Percentiles rank a stretch among this genome's conserved stretches.
These are phyloP conservation scores for Pistacia integerrima DNA, from an alignment of 345 rosid genomes.

Conservation along the genomic window DNA sequence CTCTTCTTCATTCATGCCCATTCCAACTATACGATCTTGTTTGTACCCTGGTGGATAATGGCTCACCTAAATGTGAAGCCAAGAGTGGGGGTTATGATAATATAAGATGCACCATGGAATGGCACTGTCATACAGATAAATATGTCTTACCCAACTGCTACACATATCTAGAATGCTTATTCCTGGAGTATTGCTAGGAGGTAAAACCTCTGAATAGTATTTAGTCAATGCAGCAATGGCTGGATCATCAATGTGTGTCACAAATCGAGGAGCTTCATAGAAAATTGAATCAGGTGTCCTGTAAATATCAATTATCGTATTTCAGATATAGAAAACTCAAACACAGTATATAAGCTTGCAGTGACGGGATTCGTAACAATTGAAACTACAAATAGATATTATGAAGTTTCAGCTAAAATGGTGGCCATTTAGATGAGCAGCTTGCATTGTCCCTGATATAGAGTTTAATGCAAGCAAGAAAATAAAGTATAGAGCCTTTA, in stretches of 20 bases:
- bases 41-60: constrained; percentile 89
- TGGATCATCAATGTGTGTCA: constrained; percentile 89
- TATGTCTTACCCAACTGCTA: constrained; percentile 83
- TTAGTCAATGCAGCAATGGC: constrained; percentile 87
- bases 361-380: not conserved
- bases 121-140: not conserved
- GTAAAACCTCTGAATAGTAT: constrained; percentile 75
- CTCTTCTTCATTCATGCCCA: constrained; percentile 89
- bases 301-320: constrained; percentile 14
- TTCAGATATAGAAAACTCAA: constrained; percentile 11
- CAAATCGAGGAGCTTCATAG: constrained; percentile 84
- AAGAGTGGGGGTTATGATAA: not conserved
- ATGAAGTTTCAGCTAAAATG: constrained; percentile 1
- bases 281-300: constrained; percentile 79
- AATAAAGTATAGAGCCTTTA: constrained; percentile 24
- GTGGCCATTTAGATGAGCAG: not conserved
- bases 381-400: not conserved
- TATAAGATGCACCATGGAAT: not conserved
- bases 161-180: constrained; percentile 87
- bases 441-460: not conserved
- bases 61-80: constrained; percentile 60
- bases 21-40: constrained; percentile 75
- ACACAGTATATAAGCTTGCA: not conserved
- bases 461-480: constrained; percentile 2
- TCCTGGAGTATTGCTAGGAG: constrained; percentile 78